Evolutionary conservation across 2,329 filamentous ascomycete genomes (phyloP), one percentile per base, ranked within the genome.

Genomic region (Fusarium circinatum): DNA sequence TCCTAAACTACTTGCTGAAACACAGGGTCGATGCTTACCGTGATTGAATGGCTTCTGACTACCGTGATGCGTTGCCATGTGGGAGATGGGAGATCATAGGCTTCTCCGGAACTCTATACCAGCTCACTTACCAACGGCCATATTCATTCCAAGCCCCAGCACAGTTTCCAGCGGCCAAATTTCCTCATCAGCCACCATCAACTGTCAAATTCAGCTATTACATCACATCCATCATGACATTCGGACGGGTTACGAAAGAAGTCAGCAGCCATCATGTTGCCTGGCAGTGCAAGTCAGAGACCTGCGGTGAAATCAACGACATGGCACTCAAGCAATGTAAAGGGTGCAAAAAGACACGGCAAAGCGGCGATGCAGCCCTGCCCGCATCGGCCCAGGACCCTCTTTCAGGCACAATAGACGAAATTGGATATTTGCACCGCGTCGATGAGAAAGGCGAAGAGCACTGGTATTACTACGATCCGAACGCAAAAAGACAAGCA

Each of bases 131-230:
- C 6, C 14, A 4, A 17, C 24, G 14, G 4, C 14, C 10, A 7
- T 22, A 24, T 39, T 28, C 3, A 18, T 18, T 28, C 3, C 14
- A 39, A 10, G 6, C 3, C 14, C 15, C 24, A 28, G 4, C 20
- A 10, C 10, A 28, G 2, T 7, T 20, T 1, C 6, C 6, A 39
- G 0, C 4, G 4, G 1, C 11, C 12, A 22, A 0, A 2, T 2
- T n/a, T 5, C 14, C 4, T 18, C 15, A n/a, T 10, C 20, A 8
- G 2, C 24, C 3, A 18, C 11, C 1, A 41, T 41, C 3, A 41
- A 8, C 11, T 3, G 8, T 6, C 4, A 28, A 18, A 22, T 3
- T 13, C 13, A 5, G 1, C 8, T 8, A 4, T 2, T 10, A 1
- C 5, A 22, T 10, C 34, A 1, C 1, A 28, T 39, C 3, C 34